Percentiles rank a stretch among this genome's conserved stretches.
Evolutionary conservation across 805 yeast species (phyloP).

Genomic region (Danielia oregonensis): DNA sequence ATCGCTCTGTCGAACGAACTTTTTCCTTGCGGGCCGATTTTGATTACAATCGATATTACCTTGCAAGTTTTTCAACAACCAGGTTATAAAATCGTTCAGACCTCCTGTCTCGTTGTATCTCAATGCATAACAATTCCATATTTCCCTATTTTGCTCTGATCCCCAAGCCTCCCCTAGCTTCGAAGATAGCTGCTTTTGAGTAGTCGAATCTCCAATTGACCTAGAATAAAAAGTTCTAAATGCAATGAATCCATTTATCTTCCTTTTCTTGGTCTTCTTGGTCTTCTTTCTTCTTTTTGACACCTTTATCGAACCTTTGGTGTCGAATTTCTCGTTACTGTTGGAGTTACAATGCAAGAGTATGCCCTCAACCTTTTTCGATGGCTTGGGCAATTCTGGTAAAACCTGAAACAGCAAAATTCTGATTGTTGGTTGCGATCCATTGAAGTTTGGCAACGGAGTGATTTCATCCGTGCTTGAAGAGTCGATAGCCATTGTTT

Average conservation of each 20-base stretch:
- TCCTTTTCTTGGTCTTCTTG: not conserved
- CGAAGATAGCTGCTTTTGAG: constrained; percentile 5
- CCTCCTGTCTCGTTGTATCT: constrained; percentile 9
- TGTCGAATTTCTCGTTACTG: too few species aligned
- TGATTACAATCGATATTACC: too few species aligned
- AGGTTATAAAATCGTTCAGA: constrained; percentile 4
- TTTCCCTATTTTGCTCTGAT: constrained; percentile 2
- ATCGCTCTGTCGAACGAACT: not conserved
- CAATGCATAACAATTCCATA: constrained; percentile 7
- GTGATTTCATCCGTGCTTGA: too few species aligned
- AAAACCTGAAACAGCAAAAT: not conserved
- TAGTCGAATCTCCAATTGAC: constrained; percentile 3
- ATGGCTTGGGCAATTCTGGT: constrained; percentile 2
- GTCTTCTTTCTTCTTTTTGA: not conserved
- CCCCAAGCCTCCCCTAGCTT: constrained; percentile 6
- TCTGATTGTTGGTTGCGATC: not conserved
- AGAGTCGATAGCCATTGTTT: too few species aligned
- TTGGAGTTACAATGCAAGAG: too few species aligned
- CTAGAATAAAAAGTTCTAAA: constrained; percentile 7
- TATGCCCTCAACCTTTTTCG: not conserved
- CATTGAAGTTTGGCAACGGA: too few species aligned
- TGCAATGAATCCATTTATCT: constrained; percentile 8
- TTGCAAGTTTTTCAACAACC: constrained; percentile 1
- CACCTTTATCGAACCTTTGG: not conserved
- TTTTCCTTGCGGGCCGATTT: too few species aligned